These are phyloP conservation scores for Malassezia slooffiae DNA, from an alignment of 1,284 basidiomycete genomes.

Conservation along the genomic window DNA sequence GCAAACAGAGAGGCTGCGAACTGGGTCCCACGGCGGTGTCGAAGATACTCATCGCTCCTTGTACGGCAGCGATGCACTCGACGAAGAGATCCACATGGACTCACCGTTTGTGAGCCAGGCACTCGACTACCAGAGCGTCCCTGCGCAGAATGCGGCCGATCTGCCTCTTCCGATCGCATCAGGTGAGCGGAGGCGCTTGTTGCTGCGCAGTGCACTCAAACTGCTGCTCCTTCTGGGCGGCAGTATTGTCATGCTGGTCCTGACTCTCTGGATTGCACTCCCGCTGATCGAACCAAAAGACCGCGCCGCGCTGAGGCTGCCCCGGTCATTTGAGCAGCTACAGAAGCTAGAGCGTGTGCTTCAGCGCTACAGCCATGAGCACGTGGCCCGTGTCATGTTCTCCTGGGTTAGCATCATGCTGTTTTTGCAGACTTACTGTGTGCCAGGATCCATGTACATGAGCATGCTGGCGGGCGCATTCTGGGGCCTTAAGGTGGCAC, in stretches of 20 bases:
- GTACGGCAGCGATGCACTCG: conserved; percentile 1
- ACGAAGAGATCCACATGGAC: conserved; percentile 7
- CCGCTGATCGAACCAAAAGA: conserved; percentile 32
- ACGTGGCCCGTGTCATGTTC: conserved; percentile 45
- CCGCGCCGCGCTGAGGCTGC: conserved; percentile 38
- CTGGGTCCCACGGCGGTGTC: too few relatives aligned
- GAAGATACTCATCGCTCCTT: too few relatives aligned
- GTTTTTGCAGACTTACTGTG: conserved; percentile 87
- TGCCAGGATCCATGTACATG: conserved; percentile 96
- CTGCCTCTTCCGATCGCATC: conserved; percentile 4
- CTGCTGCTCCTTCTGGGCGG: conserved; percentile 26
- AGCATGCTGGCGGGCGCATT: conserved; percentile 91
- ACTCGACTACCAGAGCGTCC: conserved; percentile 12
- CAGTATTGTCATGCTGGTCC: conserved; percentile 20
- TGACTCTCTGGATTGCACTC: conserved; percentile 27
- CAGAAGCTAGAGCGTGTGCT: conserved; percentile 43
- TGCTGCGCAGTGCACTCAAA: conserved; percentile 20
- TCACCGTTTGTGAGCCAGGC: conserved; percentile 9
- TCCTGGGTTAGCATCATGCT: conserved; percentile 59
- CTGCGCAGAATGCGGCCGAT: background rate
- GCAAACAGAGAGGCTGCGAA: too few relatives aligned
- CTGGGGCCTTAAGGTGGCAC: conserved; percentile 79
- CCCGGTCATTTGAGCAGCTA: conserved; percentile 47
- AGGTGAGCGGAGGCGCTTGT: conserved; percentile 16
- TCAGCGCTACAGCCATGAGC: conserved; percentile 47